phyloP scores from a whole-genome alignment of 2,329 filamentous ascomycete species.

The Rhexocercosporidium sp. region DNA sequence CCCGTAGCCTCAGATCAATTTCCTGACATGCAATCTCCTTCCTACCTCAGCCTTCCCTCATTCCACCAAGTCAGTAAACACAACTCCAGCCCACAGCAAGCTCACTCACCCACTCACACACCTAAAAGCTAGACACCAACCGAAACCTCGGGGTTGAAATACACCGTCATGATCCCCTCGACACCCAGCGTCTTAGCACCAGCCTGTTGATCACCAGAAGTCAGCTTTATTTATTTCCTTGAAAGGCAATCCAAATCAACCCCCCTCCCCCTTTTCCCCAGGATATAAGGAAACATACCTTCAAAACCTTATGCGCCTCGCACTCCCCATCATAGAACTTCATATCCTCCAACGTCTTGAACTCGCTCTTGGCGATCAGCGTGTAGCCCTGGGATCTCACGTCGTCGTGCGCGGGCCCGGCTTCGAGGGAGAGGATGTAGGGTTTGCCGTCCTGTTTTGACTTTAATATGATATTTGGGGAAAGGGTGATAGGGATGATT shows the following conservation, averaged over 20 bases:
- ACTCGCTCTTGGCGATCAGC: slow-evolving; percentile 56
- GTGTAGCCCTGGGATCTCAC: slow-evolving; percentile 60
- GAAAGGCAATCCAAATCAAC: background rate
- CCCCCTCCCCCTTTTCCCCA: background rate
- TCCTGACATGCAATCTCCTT: background rate
- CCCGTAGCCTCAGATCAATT: background rate
- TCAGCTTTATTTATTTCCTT: background rate
- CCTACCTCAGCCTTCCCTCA: background rate
- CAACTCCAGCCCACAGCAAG: no score
- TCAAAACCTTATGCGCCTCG: slow-evolving; percentile 58
- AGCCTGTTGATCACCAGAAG: background rate
- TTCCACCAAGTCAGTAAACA: no score
- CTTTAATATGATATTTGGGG: background rate
- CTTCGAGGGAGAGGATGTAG: slow-evolving; percentile 59
- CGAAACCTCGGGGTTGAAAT: slow-evolving; percentile 33
- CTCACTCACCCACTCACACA: no score
- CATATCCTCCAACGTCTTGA: slow-evolving; percentile 61
- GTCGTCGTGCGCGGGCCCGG: slow-evolving; percentile 53
- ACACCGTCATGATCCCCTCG: slow-evolving; percentile 39
- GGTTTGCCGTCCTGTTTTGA: slow-evolving; percentile 58
- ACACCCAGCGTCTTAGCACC: slow-evolving; percentile 25
- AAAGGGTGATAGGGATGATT: background rate
- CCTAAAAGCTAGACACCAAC: background rate
- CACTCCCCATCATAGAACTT: slow-evolving; percentile 63
- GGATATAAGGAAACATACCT: slow-evolving; percentile 13